Evolutionary conservation across 495 filamentous ascomycete genomes (phyloP).

Genomic region (Bathelium albidoporum): DNA sequence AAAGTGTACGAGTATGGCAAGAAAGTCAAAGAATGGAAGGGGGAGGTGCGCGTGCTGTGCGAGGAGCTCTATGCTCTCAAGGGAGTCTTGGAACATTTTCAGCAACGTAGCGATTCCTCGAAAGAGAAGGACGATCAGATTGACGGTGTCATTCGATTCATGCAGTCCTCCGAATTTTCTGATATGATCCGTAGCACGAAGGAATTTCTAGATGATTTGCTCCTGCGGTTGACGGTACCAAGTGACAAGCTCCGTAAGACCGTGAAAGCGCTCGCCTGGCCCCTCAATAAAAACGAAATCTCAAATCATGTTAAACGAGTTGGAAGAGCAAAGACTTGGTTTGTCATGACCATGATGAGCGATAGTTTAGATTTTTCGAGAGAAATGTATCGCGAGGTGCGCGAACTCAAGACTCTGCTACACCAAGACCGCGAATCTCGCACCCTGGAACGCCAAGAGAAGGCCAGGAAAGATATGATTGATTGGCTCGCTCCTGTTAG

Average conservation of each 20-base stretch:
- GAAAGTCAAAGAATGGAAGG: conserved; percentile 1
- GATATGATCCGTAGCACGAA: conserved; percentile 1
- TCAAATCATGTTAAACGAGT: not conserved
- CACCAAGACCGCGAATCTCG: conserved; percentile 4
- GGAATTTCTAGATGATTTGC: conserved; percentile 3
- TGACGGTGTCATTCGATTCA: not conserved
- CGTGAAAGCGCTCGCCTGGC: conserved; percentile 7
- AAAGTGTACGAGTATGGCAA: conserved; percentile 7
- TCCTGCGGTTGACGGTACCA: not conserved
- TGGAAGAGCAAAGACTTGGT: conserved; percentile 12
- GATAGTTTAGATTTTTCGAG: conserved; percentile 5
- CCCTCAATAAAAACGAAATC: conserved; percentile 8
- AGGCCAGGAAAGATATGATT: conserved; percentile 8
- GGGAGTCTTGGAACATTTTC: conserved; percentile 6
- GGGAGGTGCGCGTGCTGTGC: not conserved
- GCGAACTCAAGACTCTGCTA: not conserved
- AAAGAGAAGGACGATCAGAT: not conserved
- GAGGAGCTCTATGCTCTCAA: conserved; percentile 9
- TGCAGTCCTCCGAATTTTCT: not conserved
- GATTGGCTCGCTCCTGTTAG: conserved; percentile 13
- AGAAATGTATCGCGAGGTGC: conserved; percentile 5
- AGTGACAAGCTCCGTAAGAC: conserved; percentile 8
- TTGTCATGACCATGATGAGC: conserved; percentile 14
- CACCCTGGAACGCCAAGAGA: not conserved
- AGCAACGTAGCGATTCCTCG: not conserved